Percentiles rank a stretch among this genome's conserved stretches.
phyloP scores from a whole-genome alignment of 2,329 filamentous ascomycete species.

The Phyllosticta citrichinensis region DNA sequence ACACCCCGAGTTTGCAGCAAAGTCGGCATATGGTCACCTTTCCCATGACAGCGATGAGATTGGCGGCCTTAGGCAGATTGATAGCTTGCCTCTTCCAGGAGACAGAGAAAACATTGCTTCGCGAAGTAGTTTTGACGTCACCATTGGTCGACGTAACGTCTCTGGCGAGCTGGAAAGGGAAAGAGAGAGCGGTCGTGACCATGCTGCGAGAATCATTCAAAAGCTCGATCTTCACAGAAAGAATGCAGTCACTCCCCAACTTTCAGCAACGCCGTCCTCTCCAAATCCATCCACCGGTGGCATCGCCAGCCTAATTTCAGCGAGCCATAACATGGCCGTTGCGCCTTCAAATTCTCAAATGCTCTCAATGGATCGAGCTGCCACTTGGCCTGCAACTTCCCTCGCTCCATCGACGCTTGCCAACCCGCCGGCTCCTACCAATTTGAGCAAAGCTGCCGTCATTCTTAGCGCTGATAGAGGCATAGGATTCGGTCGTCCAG shows the following conservation, averaged over 20 bases:
- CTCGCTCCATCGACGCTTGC: conserved; percentile 76
- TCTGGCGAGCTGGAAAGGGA: conserved; percentile 56
- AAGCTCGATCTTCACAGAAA: conserved; percentile 86
- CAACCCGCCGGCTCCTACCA: conserved; percentile 73
- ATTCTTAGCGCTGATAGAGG: conserved; percentile 68
- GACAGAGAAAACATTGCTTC: conserved; percentile 38
- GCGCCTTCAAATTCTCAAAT: conserved; percentile 15
- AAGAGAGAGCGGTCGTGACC: conserved; percentile 58
- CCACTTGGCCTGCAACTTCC: conserved; percentile 44
- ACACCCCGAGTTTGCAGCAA: conserved; percentile 83
- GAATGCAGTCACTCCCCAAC: conserved; percentile 47
- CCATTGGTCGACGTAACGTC: conserved; percentile 36
- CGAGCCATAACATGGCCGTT: conserved; percentile 39
- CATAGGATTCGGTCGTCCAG: conserved; percentile 49
- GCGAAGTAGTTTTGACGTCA: conserved; percentile 65
- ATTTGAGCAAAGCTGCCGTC: conserved; percentile 76
- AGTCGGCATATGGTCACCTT: conserved; percentile 56
- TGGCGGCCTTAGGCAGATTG: conserved; percentile 46
- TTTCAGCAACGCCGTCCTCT: conserved; percentile 21
- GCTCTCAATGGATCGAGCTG: conserved; percentile 26
- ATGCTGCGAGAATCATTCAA: conserved; percentile 81
- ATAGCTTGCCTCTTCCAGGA: conserved; percentile 56
- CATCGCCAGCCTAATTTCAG: conserved; percentile 76
- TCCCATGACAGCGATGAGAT: conserved; percentile 46
- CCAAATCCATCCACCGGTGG: conserved; percentile 39